Conservation (phyloP, 179 eudicot species). For the Drosera spatulata region DNA sequence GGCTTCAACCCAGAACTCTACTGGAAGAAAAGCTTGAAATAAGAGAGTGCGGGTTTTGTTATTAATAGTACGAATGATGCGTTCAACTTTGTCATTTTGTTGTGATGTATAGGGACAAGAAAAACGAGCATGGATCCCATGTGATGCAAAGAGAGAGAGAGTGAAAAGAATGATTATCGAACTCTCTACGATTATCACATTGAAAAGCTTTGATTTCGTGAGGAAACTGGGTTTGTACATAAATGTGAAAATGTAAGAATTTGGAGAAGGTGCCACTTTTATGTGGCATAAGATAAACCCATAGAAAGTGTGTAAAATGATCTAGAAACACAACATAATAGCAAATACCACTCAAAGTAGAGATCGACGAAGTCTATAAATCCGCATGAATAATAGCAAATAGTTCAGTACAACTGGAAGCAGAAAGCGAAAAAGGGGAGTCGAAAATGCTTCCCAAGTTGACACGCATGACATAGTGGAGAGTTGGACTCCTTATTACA, state of each 20-base stretch:
- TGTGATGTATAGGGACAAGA: slow-evolving; percentile 8
- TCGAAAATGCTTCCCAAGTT: not conserved
- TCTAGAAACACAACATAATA: slow-evolving; percentile 4
- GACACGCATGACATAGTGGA: slow-evolving; percentile 1
- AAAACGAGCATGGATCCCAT: slow-evolving; percentile 7
- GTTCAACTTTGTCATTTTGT: slow-evolving; percentile 9
- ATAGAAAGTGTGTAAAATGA: slow-evolving; percentile 6
- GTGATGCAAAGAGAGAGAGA: not conserved
- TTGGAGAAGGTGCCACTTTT: slow-evolving; percentile 1
- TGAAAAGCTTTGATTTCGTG: not conserved
- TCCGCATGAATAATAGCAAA: not conserved
- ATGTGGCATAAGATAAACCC: slow-evolving; percentile 1
- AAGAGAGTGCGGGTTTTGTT: not conserved
- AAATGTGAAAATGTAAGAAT: not conserved
- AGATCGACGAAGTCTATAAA: not conserved
- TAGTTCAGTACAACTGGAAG: not conserved
- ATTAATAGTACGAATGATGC: slow-evolving; percentile 3
- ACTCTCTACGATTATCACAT: not conserved
- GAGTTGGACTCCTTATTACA: not conserved
- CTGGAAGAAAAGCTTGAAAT: slow-evolving; percentile 6
- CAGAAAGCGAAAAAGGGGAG: not conserved
- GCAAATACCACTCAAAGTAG: not conserved
- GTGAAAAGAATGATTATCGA: not conserved
- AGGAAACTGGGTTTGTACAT: not conserved
- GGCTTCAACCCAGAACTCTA: slow-evolving; percentile 1